Conservation (phyloP, 306 rosid genomes). For the Prunus mongolica region DNA sequence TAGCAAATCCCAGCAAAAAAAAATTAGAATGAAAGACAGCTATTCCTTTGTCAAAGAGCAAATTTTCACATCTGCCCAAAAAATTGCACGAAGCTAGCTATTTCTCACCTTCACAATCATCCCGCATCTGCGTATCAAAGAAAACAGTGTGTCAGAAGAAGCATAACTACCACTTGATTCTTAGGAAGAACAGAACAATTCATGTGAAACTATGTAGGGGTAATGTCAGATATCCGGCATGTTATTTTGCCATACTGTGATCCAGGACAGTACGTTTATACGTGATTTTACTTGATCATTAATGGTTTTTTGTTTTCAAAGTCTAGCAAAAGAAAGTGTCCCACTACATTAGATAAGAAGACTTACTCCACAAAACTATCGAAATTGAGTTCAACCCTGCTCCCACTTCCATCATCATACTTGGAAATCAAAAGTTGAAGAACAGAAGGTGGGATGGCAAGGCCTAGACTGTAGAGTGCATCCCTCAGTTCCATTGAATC, state of each 20-base stretch:
- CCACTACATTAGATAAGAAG: background rate
- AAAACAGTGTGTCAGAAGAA: constrained; percentile 48
- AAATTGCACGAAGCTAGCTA: background rate
- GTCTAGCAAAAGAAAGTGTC: background rate
- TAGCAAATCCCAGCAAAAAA: background rate
- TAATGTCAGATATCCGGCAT: background rate
- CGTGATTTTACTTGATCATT: background rate
- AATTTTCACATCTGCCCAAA: background rate
- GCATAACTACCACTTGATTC: background rate
- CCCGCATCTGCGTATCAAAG: constrained; percentile 70
- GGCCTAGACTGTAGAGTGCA: constrained; percentile 83
- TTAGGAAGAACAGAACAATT: background rate
- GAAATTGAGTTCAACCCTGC: constrained; percentile 62
- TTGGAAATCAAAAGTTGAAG: constrained; percentile 70
- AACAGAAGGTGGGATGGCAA: constrained; percentile 61
- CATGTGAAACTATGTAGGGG: background rate
- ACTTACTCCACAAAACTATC: constrained; percentile 84
- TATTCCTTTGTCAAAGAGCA: background rate
- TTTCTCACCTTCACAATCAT: constrained; percentile 75
- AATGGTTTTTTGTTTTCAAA: background rate
- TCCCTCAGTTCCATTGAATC: constrained; percentile 81
- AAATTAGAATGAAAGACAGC: background rate
- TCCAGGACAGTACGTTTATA: background rate
- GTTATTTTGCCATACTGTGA: no score
- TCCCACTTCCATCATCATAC: constrained; percentile 56